Evolutionary conservation across 352 stramenopile genomes (phyloP), one percentile per base, ranked within the genome.

Genomic region (Phytopythium helicoides): DNA sequence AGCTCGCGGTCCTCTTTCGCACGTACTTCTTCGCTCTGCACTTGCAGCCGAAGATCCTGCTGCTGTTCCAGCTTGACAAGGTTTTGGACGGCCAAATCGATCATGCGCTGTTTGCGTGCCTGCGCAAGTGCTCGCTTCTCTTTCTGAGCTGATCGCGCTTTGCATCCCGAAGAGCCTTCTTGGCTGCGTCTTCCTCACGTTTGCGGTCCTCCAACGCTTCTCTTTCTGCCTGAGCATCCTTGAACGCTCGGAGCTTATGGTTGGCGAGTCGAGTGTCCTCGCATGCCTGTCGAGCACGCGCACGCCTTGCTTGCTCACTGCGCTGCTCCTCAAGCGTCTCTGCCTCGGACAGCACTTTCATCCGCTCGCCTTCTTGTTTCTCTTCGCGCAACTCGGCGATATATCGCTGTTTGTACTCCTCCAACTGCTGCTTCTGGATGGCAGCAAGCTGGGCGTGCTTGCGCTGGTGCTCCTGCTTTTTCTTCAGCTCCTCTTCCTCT

Each of bases 361-460:
- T 85, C 12, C 68, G 63, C 39, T 92, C 79, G 11, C 85, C 81
- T 3, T 91, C 82, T 9, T 47, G 61, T 42, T 92, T 92, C 46
- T 93, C 82, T 63, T 90, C 76, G 5, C 74, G 71, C 0, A 96
- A 71, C 37, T 80, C 64, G 18, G 62, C 66, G 34, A 96, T 89
- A 54, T 93, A 89, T 3, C 76, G 75, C 42, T 92, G 69, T 23
- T 92, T 92, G 65, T 90, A 93, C 52, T 94, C 81, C 35, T 87
- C 78, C 23, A 96, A 77, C 59, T 96, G 85, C 44, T 80, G 52
- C 51, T 87, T 81, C 54, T 96, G 86, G 21, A 75, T 72, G 18
- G 36, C 35, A 6, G 76, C 80, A 16, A 96, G 69, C 47, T 63
- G 46, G 10, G 72, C 70, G 47, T 71, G 67, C 53, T 91, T 79